Evolutionary conservation across 2,329 filamentous ascomycete genomes (phyloP).

Genomic region (Akanthomyces muscarius): DNA sequence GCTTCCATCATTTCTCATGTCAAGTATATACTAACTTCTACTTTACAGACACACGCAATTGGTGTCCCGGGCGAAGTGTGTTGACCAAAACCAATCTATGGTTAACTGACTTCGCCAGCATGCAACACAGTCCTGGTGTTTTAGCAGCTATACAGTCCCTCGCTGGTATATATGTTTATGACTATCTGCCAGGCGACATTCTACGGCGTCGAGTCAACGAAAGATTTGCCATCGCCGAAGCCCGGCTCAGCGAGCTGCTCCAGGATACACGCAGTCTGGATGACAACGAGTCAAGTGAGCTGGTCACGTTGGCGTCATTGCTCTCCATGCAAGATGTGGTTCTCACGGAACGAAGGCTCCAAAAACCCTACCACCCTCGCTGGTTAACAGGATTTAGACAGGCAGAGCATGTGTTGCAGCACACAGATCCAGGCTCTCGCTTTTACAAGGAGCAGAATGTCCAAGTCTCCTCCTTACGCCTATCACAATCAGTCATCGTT

Average conservation of each 20-base stretch:
- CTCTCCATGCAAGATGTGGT: constrained; percentile 40
- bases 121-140: constrained; percentile 34
- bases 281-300: constrained; percentile 27
- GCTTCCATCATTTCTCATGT: neutral
- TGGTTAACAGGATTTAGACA: constrained; percentile 37
- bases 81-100: constrained; percentile 36
- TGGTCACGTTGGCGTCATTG: constrained; percentile 35
- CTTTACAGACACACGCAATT: constrained; percentile 34
- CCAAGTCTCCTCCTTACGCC: constrained; percentile 32
- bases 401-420: constrained; percentile 33
- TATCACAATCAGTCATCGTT: constrained; percentile 38
- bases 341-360: constrained; percentile 34
- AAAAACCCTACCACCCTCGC: constrained; percentile 30
- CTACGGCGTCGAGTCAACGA: constrained; percentile 32
- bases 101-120: constrained; percentile 37
- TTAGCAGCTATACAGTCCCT: constrained; percentile 37
- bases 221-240: constrained; percentile 30
- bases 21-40: constrained; percentile 12
- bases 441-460: constrained; percentile 34
- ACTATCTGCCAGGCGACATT: constrained; percentile 33
- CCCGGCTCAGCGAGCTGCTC: constrained; percentile 29
- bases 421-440: constrained; percentile 33
- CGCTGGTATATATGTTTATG: constrained; percentile 39
- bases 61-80: constrained; percentile 39
- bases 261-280: constrained; percentile 22